These are phyloP conservation scores for Trichoderma polysporum DNA, from an alignment of 2,329 filamentous ascomycete species.

Conservation along the genomic window DNA sequence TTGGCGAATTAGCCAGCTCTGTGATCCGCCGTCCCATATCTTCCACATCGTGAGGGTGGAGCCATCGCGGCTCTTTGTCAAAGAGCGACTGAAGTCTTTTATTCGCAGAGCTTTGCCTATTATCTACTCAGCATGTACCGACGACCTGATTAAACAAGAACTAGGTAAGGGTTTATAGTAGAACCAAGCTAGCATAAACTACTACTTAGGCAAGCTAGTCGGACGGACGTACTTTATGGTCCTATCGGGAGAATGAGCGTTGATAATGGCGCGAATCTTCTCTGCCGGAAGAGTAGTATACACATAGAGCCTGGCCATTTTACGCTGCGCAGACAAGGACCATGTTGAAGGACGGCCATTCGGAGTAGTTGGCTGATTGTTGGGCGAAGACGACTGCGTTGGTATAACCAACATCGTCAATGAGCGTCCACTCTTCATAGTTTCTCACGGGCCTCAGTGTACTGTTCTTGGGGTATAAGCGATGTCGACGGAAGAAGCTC, in stretches of 20 bases:
- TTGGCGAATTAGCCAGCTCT: slow-evolving; percentile 43
- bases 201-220: no score
- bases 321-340: slow-evolving; percentile 53
- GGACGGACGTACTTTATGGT: slow-evolving; percentile 46
- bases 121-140: neutral
- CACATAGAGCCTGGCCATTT: slow-evolving; percentile 56
- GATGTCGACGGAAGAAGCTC: neutral
- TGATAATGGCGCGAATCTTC: slow-evolving; percentile 50
- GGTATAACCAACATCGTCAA: slow-evolving; percentile 3
- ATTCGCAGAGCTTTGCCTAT: slow-evolving; percentile 56
- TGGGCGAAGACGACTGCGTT: slow-evolving; percentile 5
- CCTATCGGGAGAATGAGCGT: slow-evolving; percentile 41
- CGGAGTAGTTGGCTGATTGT: slow-evolving; percentile 28
- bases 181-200: neutral
- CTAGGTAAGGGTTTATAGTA: neutral
- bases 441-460: neutral
- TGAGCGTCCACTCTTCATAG: slow-evolving; percentile 2
- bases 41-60: slow-evolving; percentile 50
- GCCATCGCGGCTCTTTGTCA: slow-evolving; percentile 59
- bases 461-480: neutral
- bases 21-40: slow-evolving; percentile 53
- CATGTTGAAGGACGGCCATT: slow-evolving; percentile 56
- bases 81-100: slow-evolving; percentile 58
- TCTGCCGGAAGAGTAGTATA: slow-evolving; percentile 54
- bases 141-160: no score